Percentiles rank a stretch among this genome's conserved stretches.
These are phyloP conservation scores for Leccinum ponderosum DNA, from an alignment of 1,284 basidiomycete species.

Conservation along the genomic window DNA sequence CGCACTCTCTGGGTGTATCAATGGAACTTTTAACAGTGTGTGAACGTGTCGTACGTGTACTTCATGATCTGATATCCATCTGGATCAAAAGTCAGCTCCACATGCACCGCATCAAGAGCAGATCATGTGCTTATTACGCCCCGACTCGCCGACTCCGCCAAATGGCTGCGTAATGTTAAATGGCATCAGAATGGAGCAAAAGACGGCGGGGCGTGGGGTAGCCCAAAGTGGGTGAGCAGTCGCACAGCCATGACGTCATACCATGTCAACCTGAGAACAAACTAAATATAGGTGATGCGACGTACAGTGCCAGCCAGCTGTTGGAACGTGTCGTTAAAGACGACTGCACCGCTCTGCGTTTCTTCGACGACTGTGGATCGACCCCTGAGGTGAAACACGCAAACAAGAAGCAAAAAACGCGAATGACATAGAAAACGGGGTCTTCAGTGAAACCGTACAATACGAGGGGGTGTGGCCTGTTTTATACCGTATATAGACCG, in stretches of 20 bases:
- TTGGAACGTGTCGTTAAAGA: slow-evolving; percentile 55
- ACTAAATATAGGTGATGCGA: background rate
- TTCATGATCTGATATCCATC: slow-evolving; percentile 47
- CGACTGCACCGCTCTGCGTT: slow-evolving; percentile 51
- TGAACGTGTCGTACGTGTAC: slow-evolving; percentile 48
- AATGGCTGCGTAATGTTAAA: slow-evolving; percentile 18
- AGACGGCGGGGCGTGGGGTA: background rate
- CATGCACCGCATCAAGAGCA: background rate
- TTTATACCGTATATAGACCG: background rate
- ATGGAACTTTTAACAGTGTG: slow-evolving; percentile 44
- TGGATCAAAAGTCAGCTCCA: slow-evolving; percentile 18
- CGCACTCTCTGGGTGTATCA: slow-evolving; percentile 42
- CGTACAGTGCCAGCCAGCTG: slow-evolving; percentile 37
- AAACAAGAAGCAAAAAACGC: background rate
- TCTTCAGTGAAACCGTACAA: slow-evolving; percentile 35
- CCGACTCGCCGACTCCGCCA: slow-evolving; percentile 42
- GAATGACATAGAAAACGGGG: slow-evolving; percentile 10
- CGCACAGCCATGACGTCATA: slow-evolving; percentile 10
- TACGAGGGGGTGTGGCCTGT: slow-evolving; percentile 29
- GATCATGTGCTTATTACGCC: slow-evolving; percentile 44
- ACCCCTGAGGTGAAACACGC: slow-evolving; percentile 1
- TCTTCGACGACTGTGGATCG: slow-evolving; percentile 41
- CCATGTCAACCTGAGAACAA: background rate
- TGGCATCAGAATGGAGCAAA: background rate
- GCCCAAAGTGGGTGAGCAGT: background rate